Conservation (phyloP, 768 basidiomycete species). For the Phaffia australis region DNA sequence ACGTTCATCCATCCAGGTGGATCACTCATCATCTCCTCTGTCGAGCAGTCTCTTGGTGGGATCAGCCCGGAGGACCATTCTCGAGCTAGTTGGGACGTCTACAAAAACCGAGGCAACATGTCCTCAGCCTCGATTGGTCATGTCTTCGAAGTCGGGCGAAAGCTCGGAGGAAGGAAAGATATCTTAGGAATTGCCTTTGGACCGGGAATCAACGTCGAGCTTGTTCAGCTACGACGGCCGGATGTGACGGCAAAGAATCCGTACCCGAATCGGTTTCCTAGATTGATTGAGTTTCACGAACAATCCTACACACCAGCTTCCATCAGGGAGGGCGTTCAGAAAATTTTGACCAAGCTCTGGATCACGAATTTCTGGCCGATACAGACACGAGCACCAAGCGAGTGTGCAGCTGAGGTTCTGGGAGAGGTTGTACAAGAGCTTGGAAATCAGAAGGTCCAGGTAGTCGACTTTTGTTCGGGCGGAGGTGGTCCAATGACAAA, state of each 20-base stretch:
- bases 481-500: slow-evolving; percentile 33
- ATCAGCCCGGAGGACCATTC: neutral
- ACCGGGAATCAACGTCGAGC: neutral
- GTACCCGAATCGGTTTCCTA: slow-evolving; percentile 28
- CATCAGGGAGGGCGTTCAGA: slow-evolving; percentile 31
- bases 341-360: slow-evolving; percentile 33
- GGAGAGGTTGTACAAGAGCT: slow-evolving; percentile 28
- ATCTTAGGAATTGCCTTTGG: neutral
- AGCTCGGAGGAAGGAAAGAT: neutral
- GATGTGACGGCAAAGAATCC: neutral
- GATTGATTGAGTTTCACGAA: slow-evolving; percentile 34
- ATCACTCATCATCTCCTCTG: neutral
- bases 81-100: slow-evolving; percentile 6
- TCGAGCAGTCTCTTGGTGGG: neutral
- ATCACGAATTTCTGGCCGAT: slow-evolving; percentile 28
- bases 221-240: neutral
- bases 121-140: slow-evolving; percentile 1
- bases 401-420: slow-evolving; percentile 28
- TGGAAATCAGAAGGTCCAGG: slow-evolving; percentile 25
- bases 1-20: slow-evolving; percentile 4
- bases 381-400: slow-evolving; percentile 31
- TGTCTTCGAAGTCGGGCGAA: slow-evolving; percentile 4
- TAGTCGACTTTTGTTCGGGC: slow-evolving; percentile 36
- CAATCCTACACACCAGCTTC: slow-evolving; percentile 31
- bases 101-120: slow-evolving; percentile 9